Conservation (phyloP, 139 green algal species). For the Auxenochlorella pyrenoidosa region DNA sequence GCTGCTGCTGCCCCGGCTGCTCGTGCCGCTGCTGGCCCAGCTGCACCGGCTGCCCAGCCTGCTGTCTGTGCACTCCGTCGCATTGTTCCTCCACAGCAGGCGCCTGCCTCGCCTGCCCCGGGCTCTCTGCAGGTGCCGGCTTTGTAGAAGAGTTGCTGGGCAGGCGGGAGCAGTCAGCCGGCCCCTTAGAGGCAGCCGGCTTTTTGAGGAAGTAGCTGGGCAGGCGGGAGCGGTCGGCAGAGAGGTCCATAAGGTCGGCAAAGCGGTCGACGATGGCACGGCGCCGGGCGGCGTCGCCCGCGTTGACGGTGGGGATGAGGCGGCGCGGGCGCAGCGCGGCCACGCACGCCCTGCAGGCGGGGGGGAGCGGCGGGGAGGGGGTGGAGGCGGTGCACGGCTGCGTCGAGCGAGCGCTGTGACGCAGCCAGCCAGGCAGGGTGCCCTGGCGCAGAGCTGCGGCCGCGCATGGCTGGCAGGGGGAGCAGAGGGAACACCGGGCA, state of each 20-base stretch:
- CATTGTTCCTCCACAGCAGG: neutral
- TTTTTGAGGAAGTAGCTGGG: slow-evolving; percentile 52
- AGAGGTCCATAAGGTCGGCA: slow-evolving; percentile 78
- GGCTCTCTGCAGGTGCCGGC: no score
- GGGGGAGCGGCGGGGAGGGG: neutral
- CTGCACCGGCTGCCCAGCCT: no score
- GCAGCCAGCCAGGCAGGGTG: neutral
- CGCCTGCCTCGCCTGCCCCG: neutral
- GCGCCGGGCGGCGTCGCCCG: slow-evolving; percentile 10
- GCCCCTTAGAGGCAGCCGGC: no score
- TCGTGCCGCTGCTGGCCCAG: neutral
- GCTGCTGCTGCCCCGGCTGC: neutral
- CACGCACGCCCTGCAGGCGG: slow-evolving; percentile 52
- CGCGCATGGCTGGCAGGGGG: no score
- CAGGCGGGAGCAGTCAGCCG: no score
- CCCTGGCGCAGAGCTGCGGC: no score
- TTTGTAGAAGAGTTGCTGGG: no score
- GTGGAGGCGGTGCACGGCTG: no score
- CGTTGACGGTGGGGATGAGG: slow-evolving; percentile 79
- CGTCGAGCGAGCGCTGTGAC: no score
- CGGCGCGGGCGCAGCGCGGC: slow-evolving; percentile 53
- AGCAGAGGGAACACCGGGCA: no score
- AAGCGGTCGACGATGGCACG: slow-evolving; percentile 65
- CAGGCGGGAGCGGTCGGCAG: slow-evolving; percentile 54
- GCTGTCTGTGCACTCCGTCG: no score